Evolutionary conservation across 169 alveolate genomes (phyloP), one percentile per base, ranked within the genome.

Genomic region (Blepharisma undulans): DNA sequence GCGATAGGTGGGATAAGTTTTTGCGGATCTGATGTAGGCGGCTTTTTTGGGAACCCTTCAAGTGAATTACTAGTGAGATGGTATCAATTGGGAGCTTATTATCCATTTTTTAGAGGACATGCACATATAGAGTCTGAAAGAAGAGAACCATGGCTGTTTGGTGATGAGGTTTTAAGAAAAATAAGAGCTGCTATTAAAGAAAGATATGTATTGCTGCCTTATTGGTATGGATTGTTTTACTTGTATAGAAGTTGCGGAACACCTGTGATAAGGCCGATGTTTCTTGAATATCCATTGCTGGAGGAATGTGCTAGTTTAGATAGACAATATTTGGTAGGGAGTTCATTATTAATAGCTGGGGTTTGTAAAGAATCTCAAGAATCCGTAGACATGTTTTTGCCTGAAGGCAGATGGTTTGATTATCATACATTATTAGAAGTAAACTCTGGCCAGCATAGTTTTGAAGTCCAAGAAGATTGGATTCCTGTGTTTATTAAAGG

Each of bases 11-110:
- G 99, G 18, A 81, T 97, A 71, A 93, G 98, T 8, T 96, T 92
- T 80, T 91, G 97, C 87, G 99, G 99, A 21, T 96, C 98, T 1
- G 99, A 98, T 91, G 98, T 97, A 61, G 99, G 98, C 2, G 99
- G 99, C 16, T 98, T 98, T 94, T 95, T 95, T 85, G 95, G 95
- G 22, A 95, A 97, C 88, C 98, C 99, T 18, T 92, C 95, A 32
- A 91, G 90, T 48, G 98, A 97, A 91, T 94, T 98, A 48, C 93
- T 96, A 76, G 90, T 94, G 22, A 97, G 97, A 85, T 98, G 99
- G 99, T 98, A 97, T 89, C 96, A 97, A 92, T 90, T 97, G 18
- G 99, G 99, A 33, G 95, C 96, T 36, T 94, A 95, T 90, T 93
- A 88, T 72, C 98, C 98, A n/a, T 97, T 97, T 90, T 96, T 94